These are phyloP conservation scores for Dendrothele bispora DNA, from an alignment of 768 basidiomycete species.

Conservation along the genomic window DNA sequence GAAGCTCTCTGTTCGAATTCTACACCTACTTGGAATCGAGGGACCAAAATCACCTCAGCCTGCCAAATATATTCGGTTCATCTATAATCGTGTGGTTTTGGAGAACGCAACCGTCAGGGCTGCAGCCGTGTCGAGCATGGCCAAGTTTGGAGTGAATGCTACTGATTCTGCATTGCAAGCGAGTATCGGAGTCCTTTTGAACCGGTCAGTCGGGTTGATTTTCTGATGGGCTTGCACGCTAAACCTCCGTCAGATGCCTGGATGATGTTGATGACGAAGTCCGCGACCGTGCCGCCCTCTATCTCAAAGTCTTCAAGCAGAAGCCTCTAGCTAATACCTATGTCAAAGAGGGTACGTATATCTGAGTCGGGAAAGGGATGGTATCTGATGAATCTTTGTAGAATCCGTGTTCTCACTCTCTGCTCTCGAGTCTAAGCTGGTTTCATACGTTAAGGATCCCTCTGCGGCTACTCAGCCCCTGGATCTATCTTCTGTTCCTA, in stretches of 20 bases:
- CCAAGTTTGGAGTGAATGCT: slow-evolving; percentile 94
- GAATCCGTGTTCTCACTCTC: slow-evolving; percentile 94
- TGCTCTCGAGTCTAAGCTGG: slow-evolving; percentile 86
- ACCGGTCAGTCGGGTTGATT: slow-evolving; percentile 7
- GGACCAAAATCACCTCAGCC: slow-evolving; percentile 96
- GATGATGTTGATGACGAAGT: slow-evolving; percentile 99
- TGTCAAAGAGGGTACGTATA: slow-evolving; percentile 80
- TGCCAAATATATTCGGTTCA: slow-evolving; percentile 98
- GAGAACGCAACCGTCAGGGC: slow-evolving; percentile 98
- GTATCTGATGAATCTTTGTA: slow-evolving; percentile 28
- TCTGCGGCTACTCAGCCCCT: slow-evolving; percentile 72
- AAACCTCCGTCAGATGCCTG: slow-evolving; percentile 61
- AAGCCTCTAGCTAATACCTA: slow-evolving; percentile 80
- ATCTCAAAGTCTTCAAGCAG: slow-evolving; percentile 82
- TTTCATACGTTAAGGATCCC: slow-evolving; percentile 90
- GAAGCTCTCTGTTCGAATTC: slow-evolving; percentile 94
- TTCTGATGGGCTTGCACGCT: slow-evolving; percentile 3
- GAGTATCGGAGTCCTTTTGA: slow-evolving; percentile 61
- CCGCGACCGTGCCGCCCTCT: slow-evolving; percentile 94
- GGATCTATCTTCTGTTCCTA: slow-evolving; percentile 83
- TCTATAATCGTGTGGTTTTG: slow-evolving; percentile 98
- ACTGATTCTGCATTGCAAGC: slow-evolving; percentile 74
- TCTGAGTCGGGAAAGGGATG: slow-evolving; percentile 1
- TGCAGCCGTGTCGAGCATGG: slow-evolving; percentile 91
- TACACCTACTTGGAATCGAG: slow-evolving; percentile 93